Evolutionary conservation across 2,329 filamentous ascomycete species (phyloP), one percentile per base, ranked within the genome.

Genomic region (Ophiosphaerella korrae): DNA sequence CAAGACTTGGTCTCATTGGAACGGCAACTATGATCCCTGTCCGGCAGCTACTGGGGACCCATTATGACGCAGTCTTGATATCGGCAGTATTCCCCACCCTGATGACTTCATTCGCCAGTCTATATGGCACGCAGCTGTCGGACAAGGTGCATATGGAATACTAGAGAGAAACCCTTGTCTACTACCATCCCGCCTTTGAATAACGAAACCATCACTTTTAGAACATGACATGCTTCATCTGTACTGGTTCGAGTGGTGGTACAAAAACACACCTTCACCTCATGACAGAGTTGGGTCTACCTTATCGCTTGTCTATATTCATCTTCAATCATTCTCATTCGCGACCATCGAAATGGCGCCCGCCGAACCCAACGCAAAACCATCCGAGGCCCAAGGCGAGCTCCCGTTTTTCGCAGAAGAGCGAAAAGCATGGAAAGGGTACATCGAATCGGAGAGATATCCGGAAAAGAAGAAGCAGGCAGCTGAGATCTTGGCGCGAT

Each of bases 381-480:
- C 63, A 7, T 72, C 71, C 31, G 26, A 64, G 52, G 51, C 57
- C 11, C 50, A 64, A 38, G 66, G 66, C 11, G 53, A 68, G 16
- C 52, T 61, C 2, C 70, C 70, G 1, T 16, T 63, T 16, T 81
- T 80, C 42, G 62, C 70, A 1, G 73, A 77, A 41, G 79, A 81
- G 54, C 64, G 67, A 7, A 65, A 74, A 23, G 78, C 78, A 7
- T 81, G 79, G 78, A 74, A 74, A 51, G 78, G 79, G 7, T 89
- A 88, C 53, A 77, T 90, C n/a, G 64, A 69, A 36, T 69, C 64
- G 66, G 64, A 69, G 45, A 58, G 56, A 11, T 87, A 88, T 46
- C 86, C 87, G 0, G 84, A 88, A 41, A 89, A 88, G 70, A 87
- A 87, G 62, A 78, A 77, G 23, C 74, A 80, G 39, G 86, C 84